A percentile compares a stretch with the other conserved stretches of the same genome.
Conservation (phyloP, 768 basidiomycete genomes). For the Podaxis sp. region DNA sequence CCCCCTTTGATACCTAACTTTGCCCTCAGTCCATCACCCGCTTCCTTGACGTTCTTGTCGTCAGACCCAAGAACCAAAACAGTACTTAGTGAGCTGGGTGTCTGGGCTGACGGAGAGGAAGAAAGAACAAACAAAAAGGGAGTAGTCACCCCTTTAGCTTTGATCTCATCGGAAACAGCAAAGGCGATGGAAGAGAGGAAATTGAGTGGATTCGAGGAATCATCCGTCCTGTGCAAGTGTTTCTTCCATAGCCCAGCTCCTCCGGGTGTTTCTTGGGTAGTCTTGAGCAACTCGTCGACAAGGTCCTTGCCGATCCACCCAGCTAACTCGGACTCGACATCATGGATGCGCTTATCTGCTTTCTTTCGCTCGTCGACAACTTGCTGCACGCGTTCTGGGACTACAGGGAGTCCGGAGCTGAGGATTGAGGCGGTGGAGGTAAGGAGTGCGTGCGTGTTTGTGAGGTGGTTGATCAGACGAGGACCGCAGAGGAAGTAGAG, state of each 20-base stretch:
- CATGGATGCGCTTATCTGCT: conserved; percentile 64
- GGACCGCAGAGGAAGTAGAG: conserved; percentile 85
- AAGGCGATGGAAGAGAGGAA: conserved; percentile 59
- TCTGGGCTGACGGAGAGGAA: conserved; percentile 62
- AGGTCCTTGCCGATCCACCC: conserved; percentile 42
- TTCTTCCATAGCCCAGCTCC: conserved; percentile 35
- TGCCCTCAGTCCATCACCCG: conserved; percentile 54
- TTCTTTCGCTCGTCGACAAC: conserved; percentile 66
- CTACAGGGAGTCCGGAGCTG: conserved; percentile 64
- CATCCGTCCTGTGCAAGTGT: conserved; percentile 60
- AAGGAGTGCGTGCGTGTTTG: conserved; percentile 54
- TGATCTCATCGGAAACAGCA: conserved; percentile 32
- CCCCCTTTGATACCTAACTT: conserved; percentile 72
- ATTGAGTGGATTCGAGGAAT: conserved; percentile 53
- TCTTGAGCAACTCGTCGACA: conserved; percentile 29
- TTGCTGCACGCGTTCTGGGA: conserved; percentile 66
- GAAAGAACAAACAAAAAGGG: conserved; percentile 53
- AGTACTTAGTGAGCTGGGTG: conserved; percentile 44
- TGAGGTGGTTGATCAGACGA: conserved; percentile 64
- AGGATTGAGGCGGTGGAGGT: conserved; percentile 56
- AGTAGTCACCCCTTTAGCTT: conserved; percentile 13
- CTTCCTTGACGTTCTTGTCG: conserved; percentile 55
- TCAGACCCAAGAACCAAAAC: conserved; percentile 62
- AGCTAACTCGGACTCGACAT: conserved; percentile 68
- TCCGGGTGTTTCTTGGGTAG: conserved; percentile 18